phyloP scores from a whole-genome alignment of 306 rosid genomes.

The Cicer yamashitae region DNA sequence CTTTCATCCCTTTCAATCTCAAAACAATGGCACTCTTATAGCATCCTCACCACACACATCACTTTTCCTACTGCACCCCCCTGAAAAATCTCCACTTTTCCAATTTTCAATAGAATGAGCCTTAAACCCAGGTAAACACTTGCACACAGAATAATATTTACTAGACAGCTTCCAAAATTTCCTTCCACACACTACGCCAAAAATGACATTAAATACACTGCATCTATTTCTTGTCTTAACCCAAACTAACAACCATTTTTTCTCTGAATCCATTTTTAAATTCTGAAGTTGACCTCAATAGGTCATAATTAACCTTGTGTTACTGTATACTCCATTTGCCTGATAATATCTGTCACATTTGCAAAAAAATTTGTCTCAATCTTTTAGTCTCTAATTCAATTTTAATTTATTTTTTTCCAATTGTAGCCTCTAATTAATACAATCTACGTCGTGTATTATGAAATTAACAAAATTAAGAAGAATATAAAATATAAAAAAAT shows the following conservation, averaged over 20 bases:
- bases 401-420: no score
- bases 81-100: conserved; percentile 64
- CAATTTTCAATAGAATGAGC: conserved; percentile 64
- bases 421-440: no score
- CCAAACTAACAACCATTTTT: conserved; percentile 68
- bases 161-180: conserved; percentile 72
- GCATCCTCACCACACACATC: conserved; percentile 54
- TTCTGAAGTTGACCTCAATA: conserved; percentile 67
- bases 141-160: conserved; percentile 59
- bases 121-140: conserved; percentile 77
- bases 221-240: conserved; percentile 77
- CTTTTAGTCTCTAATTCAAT: no score
- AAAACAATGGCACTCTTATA: conserved; percentile 56
- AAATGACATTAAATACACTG: conserved; percentile 75
- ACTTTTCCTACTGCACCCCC: conserved; percentile 73
- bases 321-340: not conserved
- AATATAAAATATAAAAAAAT: no score
- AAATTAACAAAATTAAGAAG: no score
- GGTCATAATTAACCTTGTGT: conserved; percentile 67
- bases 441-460: no score
- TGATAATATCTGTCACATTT: no score
- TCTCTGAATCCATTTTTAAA: conserved; percentile 58
- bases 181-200: no score
- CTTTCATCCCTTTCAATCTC: conserved; percentile 75
- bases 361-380: no score